Evolutionary conservation across 805 yeast genomes (phyloP).

Genomic region (Hanseniaspora thailandica): DNA sequence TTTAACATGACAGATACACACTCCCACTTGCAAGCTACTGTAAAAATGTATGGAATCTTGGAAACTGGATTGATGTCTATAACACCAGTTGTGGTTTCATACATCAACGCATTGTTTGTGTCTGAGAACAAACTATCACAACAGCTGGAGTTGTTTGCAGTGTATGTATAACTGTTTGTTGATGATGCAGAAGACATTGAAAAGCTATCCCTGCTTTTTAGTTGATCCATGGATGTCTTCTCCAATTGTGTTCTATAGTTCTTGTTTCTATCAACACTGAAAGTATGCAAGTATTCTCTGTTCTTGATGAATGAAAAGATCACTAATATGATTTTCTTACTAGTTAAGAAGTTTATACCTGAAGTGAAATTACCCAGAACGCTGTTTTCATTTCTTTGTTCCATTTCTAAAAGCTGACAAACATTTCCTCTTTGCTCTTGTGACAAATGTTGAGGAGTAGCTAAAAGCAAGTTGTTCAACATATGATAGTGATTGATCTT

Average conservation of each 20-base stretch:
- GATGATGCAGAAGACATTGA: slow-evolving; percentile 19
- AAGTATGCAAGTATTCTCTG: slow-evolving; percentile 3
- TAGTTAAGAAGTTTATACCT: slow-evolving; percentile 44
- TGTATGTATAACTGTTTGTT: background rate
- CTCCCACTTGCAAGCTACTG: slow-evolving; percentile 38
- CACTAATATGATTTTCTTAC: slow-evolving; percentile 35
- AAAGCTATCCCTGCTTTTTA: slow-evolving; percentile 20
- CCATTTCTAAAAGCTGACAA: slow-evolving; percentile 18
- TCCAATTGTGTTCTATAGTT: background rate
- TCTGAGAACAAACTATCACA: background rate
- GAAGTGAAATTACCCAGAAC: slow-evolving; percentile 28
- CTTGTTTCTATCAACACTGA: background rate
- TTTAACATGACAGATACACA: slow-evolving; percentile 48
- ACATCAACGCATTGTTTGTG: background rate
- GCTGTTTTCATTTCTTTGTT: slow-evolving; percentile 21
- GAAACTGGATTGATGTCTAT: slow-evolving; percentile 9
- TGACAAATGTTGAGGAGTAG: slow-evolving; percentile 20
- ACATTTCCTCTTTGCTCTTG: slow-evolving; percentile 18
- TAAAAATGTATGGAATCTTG: slow-evolving; percentile 16
- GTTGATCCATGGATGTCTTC: slow-evolving; percentile 14
- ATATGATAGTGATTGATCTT: slow-evolving; percentile 44
- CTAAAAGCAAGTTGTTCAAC: slow-evolving; percentile 48
- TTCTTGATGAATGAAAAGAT: slow-evolving; percentile 16
- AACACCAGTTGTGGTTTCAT: background rate
- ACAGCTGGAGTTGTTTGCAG: background rate